Base-by-base conservation (phyloP, 116 monocot genomes). In the Zostera marina region DNA sequence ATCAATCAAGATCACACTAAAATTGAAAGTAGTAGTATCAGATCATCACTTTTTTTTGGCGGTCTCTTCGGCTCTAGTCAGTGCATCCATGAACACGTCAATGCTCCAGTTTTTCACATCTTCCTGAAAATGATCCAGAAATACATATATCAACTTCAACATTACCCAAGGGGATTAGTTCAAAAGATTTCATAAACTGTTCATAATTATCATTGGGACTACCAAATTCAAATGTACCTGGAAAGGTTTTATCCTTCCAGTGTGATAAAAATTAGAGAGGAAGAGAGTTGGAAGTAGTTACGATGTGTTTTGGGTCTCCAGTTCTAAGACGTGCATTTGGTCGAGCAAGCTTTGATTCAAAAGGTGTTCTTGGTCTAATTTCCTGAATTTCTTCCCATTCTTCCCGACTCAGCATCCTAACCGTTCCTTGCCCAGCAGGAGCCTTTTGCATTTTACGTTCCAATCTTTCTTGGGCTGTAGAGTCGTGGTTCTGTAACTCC, bases 321-420 rank as follows among this genome's bases (percentile, higher is more conserved):
- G 96, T 96, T 73, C 89, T 85, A 60, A 96, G 68, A 11, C 89
- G 77, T 42, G 89, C 96, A 76, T 85, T 80, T 51, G 89, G 89
- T 16, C 96, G 76, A 64, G 96, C 89, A 76, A 89, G 75, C 63
- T 70, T 79, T 19, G 96, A 96, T 64, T 96, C 96, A 48, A 96
- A 96, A 20, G 96, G 96, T 20, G 96, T 96, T 46, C 96, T 89
- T 17, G 96, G 96, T 63, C 89, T 80, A 32, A 96, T 69, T 72
- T 96, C 85, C 56, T 89, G 96, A 44, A 88, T 81, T 52, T 77
- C 80, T 53, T 96, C 96, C 96, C 96, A 96, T 61, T 96, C 96
- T 68, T 89, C 96, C 42, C 82, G 89, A 47, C 64, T 69, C 51
- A 96, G 85, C 96, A 96, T 96, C 60, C 89, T 81, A 22, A 96